Percentiles rank a stretch among this genome's conserved stretches.
phyloP scores from a whole-genome alignment of 2,329 filamentous ascomycete genomes.

The Cladosporium sp. region DNA sequence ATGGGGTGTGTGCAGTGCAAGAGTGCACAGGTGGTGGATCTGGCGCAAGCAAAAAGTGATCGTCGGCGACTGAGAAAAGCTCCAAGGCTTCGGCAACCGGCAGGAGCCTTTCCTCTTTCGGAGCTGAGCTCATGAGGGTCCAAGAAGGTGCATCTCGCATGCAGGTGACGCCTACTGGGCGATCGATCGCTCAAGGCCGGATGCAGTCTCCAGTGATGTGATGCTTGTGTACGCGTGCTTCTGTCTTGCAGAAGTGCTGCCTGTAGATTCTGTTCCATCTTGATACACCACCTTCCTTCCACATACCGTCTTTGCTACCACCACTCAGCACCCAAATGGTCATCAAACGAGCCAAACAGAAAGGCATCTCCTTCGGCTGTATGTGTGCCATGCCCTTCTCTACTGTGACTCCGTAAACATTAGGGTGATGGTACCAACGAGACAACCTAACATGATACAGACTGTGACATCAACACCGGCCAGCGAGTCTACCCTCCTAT shows the following conservation, averaged over 20 bases:
- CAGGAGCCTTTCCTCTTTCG: constrained; percentile 1
- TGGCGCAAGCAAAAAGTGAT: background rate
- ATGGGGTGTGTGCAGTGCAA: constrained; percentile 5
- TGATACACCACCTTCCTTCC: background rate
- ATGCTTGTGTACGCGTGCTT: background rate
- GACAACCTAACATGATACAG: constrained; percentile 21
- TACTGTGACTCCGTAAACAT: background rate
- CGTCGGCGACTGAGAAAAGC: constrained; percentile 18
- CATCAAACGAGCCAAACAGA: constrained; percentile 34
- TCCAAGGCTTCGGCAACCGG: constrained; percentile 8
- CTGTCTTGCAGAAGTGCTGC: background rate
- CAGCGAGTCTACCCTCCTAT: constrained; percentile 39
- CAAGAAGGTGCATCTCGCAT: background rate
- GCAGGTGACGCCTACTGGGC: background rate
- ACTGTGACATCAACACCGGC: constrained; percentile 39
- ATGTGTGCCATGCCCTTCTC: constrained; percentile 20
- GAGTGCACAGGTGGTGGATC: background rate
- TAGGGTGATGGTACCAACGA: background rate
- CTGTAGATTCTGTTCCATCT: background rate
- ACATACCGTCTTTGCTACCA: background rate
- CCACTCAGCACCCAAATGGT: constrained; percentile 29
- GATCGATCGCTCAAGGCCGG: background rate
- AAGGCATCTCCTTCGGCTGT: constrained; percentile 41
- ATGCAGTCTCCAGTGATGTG: background rate
- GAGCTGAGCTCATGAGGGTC: constrained; percentile 8